A percentile compares a stretch with the other conserved stretches of the same genome.
Conservation (phyloP, 106 monocot species). For the Allium cepa region DNA sequence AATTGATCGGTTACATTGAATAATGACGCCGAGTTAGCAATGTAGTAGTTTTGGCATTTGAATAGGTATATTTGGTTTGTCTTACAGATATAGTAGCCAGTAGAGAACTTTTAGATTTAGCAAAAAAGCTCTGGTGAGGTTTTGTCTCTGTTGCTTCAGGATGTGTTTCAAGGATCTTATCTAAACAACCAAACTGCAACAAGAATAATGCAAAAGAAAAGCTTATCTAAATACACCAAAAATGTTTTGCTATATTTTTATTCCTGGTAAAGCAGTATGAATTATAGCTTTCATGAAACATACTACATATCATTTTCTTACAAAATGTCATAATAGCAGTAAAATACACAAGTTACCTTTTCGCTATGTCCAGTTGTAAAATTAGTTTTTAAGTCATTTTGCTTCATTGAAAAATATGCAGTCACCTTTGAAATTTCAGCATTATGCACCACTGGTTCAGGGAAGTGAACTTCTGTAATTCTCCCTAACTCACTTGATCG, state of each 20-base stretch:
- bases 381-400: not conserved
- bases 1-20: not conserved
- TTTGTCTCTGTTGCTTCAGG: slow-evolving; percentile 8
- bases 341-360: not conserved
- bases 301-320: too few relatives aligned
- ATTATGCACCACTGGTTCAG: slow-evolving; percentile 3
- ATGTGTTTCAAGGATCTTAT: slow-evolving; percentile 8
- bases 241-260: too few relatives aligned
- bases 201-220: too few relatives aligned
- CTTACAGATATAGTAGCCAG: slow-evolving; percentile 10
- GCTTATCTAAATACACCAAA: too few relatives aligned
- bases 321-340: too few relatives aligned
- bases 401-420: not conserved
- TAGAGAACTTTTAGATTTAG: slow-evolving; percentile 6
- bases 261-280: too few relatives aligned
- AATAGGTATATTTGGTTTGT: not conserved
- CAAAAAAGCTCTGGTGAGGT: slow-evolving; percentile 1
- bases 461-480: slow-evolving; percentile 2
- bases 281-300: too few relatives aligned
- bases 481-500: slow-evolving; percentile 2
- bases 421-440: not conserved
- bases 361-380: not conserved
- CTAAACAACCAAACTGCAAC: slow-evolving; percentile 7
- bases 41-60: too few relatives aligned
- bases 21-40: too few relatives aligned